These are phyloP conservation scores for Fusarium tjaetaba DNA, from an alignment of 2,329 filamentous ascomycete genomes.

Conservation along the genomic window DNA sequence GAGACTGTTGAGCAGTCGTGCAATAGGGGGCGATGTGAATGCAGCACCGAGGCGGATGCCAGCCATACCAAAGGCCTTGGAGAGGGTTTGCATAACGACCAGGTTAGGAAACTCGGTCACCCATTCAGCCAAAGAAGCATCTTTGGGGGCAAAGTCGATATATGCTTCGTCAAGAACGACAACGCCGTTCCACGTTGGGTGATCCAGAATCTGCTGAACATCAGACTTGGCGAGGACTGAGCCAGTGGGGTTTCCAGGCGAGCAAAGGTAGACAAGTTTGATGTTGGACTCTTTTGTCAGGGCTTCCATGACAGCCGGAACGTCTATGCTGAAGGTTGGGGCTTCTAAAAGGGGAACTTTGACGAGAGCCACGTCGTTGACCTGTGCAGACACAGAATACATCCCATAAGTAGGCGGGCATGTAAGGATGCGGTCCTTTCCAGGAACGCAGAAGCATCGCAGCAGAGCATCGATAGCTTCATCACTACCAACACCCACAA, in stretches of 20 bases:
- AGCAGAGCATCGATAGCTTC: constrained; percentile 96
- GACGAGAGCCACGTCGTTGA: constrained; percentile 90
- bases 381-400: constrained; percentile 93
- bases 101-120: constrained; percentile 93
- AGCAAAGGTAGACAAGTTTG: constrained; percentile 93
- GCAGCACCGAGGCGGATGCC: constrained; percentile 90
- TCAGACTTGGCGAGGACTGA: constrained; percentile 80
- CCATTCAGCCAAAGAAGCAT: constrained; percentile 87
- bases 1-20: constrained; percentile 84
- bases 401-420: constrained; percentile 99
- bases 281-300: constrained; percentile 71
- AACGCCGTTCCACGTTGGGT: constrained; percentile 94
- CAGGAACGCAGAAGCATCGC: constrained; percentile 90
- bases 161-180: constrained; percentile 96
- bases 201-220: constrained; percentile 77
- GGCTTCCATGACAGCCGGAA: constrained; percentile 71
- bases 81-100: constrained; percentile 98
- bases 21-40: constrained; percentile 80
- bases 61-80: constrained; percentile 95
- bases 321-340: constrained; percentile 78
- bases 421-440: constrained; percentile 87
- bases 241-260: constrained; percentile 93
- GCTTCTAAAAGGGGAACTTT: constrained; percentile 82
- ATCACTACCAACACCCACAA: constrained; percentile 95
- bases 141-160: constrained; percentile 84